These are phyloP conservation scores for Metschnikowia matae DNA, from an alignment of 805 yeast species.

Conservation along the genomic window DNA sequence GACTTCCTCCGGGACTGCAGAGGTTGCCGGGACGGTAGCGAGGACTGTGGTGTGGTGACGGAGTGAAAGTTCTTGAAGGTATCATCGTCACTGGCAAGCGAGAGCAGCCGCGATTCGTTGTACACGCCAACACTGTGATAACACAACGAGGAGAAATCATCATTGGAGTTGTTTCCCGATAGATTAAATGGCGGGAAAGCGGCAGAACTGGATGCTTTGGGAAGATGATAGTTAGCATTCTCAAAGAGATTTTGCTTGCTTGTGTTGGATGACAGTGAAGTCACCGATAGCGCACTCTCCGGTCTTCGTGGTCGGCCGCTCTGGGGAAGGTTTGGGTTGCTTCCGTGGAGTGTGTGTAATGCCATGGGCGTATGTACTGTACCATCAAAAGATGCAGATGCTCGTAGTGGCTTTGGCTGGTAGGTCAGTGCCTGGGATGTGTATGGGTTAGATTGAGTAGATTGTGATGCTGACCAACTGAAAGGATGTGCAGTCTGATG, in stretches of 20 bases:
- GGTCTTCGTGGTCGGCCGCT: slow-evolving; percentile 32
- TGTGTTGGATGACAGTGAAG: slow-evolving; percentile 34
- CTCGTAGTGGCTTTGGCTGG: slow-evolving; percentile 5
- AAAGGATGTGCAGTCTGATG: neutral
- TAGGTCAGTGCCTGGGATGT: neutral
- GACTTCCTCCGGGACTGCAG: slow-evolving; percentile 16
- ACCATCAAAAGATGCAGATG: slow-evolving; percentile 4
- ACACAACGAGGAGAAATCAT: slow-evolving; percentile 12
- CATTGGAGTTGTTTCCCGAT: slow-evolving; percentile 15
- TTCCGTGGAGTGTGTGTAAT: slow-evolving; percentile 11
- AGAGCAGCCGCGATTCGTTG: slow-evolving; percentile 14
- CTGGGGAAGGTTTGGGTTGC: slow-evolving; percentile 5
- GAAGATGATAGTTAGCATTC: slow-evolving; percentile 8
- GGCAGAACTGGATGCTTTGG: slow-evolving; percentile 14
- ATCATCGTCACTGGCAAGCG: slow-evolving; percentile 18
- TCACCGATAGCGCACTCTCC: slow-evolving; percentile 37
- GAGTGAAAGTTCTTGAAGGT: slow-evolving; percentile 2
- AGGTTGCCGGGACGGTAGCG: slow-evolving; percentile 16
- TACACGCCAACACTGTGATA: slow-evolving; percentile 8
- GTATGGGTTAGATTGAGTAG: neutral
- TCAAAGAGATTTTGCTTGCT: slow-evolving; percentile 16
- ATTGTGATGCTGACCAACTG: slow-evolving; percentile 2
- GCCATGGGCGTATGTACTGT: neutral
- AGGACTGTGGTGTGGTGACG: slow-evolving; percentile 11
- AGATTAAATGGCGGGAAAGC: slow-evolving; percentile 19